Conservation (phyloP, 768 basidiomycete genomes). For the Amanita thiersii region DNA sequence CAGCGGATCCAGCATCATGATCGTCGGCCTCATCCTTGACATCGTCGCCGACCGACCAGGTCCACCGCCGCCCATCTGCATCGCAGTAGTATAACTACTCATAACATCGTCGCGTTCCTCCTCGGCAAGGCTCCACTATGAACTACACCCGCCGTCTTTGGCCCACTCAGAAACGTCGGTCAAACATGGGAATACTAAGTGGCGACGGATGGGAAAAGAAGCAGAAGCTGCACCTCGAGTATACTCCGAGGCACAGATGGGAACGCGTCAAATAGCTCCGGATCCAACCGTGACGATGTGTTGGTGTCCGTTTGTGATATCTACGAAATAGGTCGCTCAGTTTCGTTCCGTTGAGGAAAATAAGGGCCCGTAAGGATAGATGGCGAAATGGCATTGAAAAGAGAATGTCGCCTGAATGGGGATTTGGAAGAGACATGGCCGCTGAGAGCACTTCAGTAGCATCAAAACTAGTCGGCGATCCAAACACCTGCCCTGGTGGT, state of each 20-base stretch:
- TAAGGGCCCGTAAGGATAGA: conserved; percentile 1
- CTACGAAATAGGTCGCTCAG: conserved; percentile 40
- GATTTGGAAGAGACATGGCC: conserved; percentile 12
- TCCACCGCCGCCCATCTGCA: no score
- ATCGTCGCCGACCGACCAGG: no score
- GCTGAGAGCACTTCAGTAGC: conserved; percentile 9
- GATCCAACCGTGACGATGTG: conserved; percentile 45
- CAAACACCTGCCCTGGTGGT: conserved; percentile 3
- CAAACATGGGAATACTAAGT: no score
- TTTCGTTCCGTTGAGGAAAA: background rate
- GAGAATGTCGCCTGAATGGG: conserved; percentile 4
- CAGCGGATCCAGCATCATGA: no score
- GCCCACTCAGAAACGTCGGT: no score
- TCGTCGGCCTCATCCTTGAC: no score
- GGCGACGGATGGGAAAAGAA: no score
- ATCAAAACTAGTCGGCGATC: background rate
- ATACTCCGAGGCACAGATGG: conserved; percentile 67
- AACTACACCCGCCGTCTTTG: no score
- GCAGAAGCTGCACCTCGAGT: no score
- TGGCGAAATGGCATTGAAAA: background rate
- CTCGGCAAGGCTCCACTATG: no score
- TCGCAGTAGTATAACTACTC: no score
- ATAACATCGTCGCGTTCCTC: no score
- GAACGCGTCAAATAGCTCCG: conserved; percentile 61
- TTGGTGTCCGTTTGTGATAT: conserved; percentile 34